These are phyloP conservation scores for Ballota nigra DNA, from an alignment of 257 asterid species.

Conservation along the genomic window DNA sequence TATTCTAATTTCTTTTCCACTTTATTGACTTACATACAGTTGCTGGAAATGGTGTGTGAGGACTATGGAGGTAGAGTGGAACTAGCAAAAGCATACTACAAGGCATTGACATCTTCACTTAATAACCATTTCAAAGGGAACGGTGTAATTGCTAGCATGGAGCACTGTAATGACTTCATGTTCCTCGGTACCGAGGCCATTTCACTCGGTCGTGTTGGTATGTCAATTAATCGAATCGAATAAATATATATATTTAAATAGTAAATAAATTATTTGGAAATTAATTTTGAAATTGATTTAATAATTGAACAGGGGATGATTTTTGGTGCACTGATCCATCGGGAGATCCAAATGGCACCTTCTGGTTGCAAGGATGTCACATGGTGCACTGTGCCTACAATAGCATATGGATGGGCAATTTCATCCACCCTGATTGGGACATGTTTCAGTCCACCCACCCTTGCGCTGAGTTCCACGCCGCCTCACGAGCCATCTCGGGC, in stretches of 20 bases:
- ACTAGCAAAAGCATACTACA: slow-evolving; percentile 36
- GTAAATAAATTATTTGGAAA: too few relatives aligned
- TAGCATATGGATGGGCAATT: slow-evolving; percentile 84
- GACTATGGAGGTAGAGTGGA: slow-evolving; percentile 39
- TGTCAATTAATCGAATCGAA: background rate
- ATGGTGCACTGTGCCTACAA: slow-evolving; percentile 88
- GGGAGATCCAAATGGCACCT: slow-evolving; percentile 78
- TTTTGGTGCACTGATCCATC: slow-evolving; percentile 86
- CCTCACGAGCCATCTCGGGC: slow-evolving; percentile 80
- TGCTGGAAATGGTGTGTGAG: slow-evolving; percentile 34
- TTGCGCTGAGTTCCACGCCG: slow-evolving; percentile 79
- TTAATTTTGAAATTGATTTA: background rate
- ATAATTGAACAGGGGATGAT: slow-evolving; percentile 51
- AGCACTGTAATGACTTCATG: slow-evolving; percentile 51
- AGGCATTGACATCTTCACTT: slow-evolving; percentile 30
- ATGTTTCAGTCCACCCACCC: slow-evolving; percentile 86
- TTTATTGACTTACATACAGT: background rate
- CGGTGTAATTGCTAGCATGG: slow-evolving; percentile 50
- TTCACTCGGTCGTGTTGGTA: slow-evolving; percentile 49
- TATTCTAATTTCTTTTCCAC: background rate
- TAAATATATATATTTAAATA: background rate
- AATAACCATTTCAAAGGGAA: slow-evolving; percentile 39
- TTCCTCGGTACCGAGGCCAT: slow-evolving; percentile 50
- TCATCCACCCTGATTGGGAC: slow-evolving; percentile 90
- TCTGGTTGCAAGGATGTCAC: slow-evolving; percentile 83